These are phyloP conservation scores for Coriolopsis trogii DNA, from an alignment of 1,284 basidiomycete genomes.

Conservation along the genomic window DNA sequence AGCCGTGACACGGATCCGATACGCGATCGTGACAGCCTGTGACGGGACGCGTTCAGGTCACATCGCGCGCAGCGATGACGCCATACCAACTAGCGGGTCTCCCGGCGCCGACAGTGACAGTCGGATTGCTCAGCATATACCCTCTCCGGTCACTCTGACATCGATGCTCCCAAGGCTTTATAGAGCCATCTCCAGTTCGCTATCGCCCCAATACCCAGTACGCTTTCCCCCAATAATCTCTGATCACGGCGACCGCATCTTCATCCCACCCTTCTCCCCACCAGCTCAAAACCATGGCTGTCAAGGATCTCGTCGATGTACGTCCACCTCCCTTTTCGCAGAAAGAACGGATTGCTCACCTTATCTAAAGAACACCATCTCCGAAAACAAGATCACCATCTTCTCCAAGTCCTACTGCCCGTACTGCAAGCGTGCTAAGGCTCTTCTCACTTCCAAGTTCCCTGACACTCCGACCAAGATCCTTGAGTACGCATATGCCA, in stretches of 20 bases:
- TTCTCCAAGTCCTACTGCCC: conserved; percentile 74
- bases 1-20: neutral
- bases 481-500: conserved; percentile 53
- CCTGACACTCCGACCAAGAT: conserved; percentile 52
- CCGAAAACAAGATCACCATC: conserved; percentile 61
- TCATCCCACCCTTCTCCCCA: conserved; percentile 40
- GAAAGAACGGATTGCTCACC: neutral
- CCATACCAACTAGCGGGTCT: too few species aligned
- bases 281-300: conserved; percentile 43
- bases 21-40: neutral
- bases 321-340: conserved; percentile 7
- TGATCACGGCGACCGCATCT: conserved; percentile 31
- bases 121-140: conserved; percentile 21
- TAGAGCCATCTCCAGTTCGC: conserved; percentile 24
- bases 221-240: conserved; percentile 20
- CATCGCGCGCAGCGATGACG: conserved; percentile 18
- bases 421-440: conserved; percentile 62
- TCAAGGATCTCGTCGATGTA: conserved; percentile 47
- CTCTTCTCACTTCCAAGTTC: conserved; percentile 52
- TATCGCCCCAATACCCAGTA: conserved; percentile 30
- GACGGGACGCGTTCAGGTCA: neutral
- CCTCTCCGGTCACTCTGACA: neutral
- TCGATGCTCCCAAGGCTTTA: conserved; percentile 32
- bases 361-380: conserved; percentile 49
- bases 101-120: neutral